Conservation (phyloP, 2,329 filamentous ascomycete genomes). For the Pseudonectria foliicola region DNA sequence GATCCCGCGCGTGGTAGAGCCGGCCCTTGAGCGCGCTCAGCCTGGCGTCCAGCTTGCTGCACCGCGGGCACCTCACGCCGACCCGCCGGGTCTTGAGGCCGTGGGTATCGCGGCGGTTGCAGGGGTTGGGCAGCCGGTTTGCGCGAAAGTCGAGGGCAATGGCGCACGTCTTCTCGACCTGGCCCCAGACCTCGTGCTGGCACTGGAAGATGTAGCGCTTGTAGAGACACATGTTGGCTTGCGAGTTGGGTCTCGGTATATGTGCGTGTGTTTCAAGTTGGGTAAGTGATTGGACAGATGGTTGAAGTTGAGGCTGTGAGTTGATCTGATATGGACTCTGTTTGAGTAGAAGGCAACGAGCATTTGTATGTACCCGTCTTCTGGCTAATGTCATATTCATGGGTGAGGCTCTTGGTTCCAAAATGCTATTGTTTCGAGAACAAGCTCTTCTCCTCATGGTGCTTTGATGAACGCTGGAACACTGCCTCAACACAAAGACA, state of each 20-base stretch:
- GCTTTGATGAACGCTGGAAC: too few relatives aligned
- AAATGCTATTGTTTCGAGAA: too few relatives aligned
- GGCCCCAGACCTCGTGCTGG: slow-evolving; percentile 21
- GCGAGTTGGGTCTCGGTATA: neutral
- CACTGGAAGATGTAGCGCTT: slow-evolving; percentile 19
- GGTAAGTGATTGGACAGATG: neutral
- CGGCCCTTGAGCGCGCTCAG: slow-evolving; percentile 7
- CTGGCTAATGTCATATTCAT: neutral
- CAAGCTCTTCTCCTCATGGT: too few relatives aligned
- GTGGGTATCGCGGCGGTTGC: slow-evolving; percentile 15
- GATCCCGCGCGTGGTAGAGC: slow-evolving; percentile 9
- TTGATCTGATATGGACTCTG: too few relatives aligned
- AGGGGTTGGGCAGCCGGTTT: slow-evolving; percentile 8
- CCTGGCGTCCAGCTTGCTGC: slow-evolving; percentile 13
- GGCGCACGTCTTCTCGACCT: slow-evolving; percentile 15
- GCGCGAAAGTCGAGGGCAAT: slow-evolving; percentile 8
- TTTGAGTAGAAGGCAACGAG: too few relatives aligned
- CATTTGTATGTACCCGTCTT: neutral
- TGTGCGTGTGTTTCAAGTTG: neutral
- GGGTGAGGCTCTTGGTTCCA: too few relatives aligned
- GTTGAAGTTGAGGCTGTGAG: neutral
- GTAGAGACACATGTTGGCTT: slow-evolving; percentile 23
- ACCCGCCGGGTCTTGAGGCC: slow-evolving; percentile 15
- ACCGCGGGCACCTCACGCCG: slow-evolving; percentile 17
- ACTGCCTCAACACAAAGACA: too few relatives aligned